Conservation (phyloP, 2,329 filamentous ascomycete species). For the Colletotrichum eremochloae region DNA sequence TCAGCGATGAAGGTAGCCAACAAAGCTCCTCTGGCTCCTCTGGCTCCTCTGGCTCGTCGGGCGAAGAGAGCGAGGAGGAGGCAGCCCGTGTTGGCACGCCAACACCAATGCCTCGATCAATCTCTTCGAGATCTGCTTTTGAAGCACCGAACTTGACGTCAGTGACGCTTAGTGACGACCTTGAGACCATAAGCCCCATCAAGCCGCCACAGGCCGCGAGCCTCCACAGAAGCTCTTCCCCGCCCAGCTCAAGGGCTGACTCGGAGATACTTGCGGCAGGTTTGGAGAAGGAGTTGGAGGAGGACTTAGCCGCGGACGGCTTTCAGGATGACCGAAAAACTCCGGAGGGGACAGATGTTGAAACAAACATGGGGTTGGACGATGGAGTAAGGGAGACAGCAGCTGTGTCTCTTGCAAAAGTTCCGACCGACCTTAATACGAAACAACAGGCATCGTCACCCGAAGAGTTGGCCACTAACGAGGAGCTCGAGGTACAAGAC, state of each 20-base stretch:
- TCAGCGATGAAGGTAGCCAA: neutral
- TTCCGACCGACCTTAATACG: neutral
- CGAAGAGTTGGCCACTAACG: neutral
- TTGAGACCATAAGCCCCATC: constrained; percentile 42
- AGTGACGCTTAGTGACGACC: constrained; percentile 17
- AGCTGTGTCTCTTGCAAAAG: neutral
- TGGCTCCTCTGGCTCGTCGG: neutral
- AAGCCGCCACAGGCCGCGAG: constrained; percentile 11
- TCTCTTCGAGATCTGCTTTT: neutral
- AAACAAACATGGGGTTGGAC: neutral
- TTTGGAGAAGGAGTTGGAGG: constrained; percentile 34
- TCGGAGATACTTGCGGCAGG: constrained; percentile 29
- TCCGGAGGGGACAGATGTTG: neutral
- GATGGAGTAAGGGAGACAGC: neutral
- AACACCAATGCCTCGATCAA: constrained; percentile 21
- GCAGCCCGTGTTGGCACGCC: constrained; percentile 24
- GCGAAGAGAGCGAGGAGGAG: constrained; percentile 27
- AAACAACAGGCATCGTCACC: neutral
- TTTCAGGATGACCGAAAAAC: neutral
- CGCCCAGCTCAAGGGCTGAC: constrained; percentile 14
- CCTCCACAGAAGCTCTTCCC: neutral
- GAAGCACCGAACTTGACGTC: constrained; percentile 20
- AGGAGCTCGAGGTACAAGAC: neutral
- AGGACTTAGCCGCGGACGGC: constrained; percentile 21
- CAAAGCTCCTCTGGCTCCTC: constrained; percentile 3